phyloP scores from a whole-genome alignment of 352 stramenopile species.

The Achlya hypogyna region DNA sequence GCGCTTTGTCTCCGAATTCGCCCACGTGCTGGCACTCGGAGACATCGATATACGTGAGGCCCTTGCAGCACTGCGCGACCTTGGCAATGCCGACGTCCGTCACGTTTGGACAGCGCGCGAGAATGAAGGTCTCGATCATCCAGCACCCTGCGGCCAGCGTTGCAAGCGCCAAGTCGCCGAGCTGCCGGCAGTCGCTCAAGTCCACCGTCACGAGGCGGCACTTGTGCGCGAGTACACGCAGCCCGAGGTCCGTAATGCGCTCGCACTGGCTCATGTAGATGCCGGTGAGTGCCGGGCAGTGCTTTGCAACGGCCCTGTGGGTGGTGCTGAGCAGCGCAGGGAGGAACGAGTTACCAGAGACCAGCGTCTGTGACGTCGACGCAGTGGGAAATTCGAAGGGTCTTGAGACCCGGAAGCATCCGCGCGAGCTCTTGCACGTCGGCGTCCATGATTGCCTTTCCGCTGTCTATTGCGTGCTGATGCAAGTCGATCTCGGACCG shows the following conservation, averaged over 20 bases:
- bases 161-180: constrained; percentile 77
- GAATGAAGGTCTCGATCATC: constrained; percentile 71
- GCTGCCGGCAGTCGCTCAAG: constrained; percentile 72
- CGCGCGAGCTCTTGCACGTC: constrained; percentile 86
- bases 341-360: constrained; percentile 40
- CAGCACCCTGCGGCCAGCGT: constrained; percentile 82
- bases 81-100: constrained; percentile 81
- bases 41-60: constrained; percentile 73
- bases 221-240: constrained; percentile 83
- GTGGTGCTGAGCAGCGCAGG: background rate
- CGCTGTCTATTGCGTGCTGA: constrained; percentile 80
- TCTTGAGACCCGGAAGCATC: constrained; percentile 51
- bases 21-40: constrained; percentile 77
- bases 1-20: constrained; percentile 88
- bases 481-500: constrained; percentile 70
- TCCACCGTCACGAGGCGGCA: constrained; percentile 75
- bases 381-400: constrained; percentile 56
- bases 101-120: constrained; percentile 69
- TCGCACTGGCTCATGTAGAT: constrained; percentile 75
- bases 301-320: constrained; percentile 52
- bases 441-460: constrained; percentile 80
- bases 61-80: constrained; percentile 79
- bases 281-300: constrained; percentile 53
- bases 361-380: constrained; percentile 80
- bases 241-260: constrained; percentile 79